These are phyloP conservation scores for Aurantiochytrium sp. DNA, from an alignment of 108 stramenopile species.

Conservation along the genomic window DNA sequence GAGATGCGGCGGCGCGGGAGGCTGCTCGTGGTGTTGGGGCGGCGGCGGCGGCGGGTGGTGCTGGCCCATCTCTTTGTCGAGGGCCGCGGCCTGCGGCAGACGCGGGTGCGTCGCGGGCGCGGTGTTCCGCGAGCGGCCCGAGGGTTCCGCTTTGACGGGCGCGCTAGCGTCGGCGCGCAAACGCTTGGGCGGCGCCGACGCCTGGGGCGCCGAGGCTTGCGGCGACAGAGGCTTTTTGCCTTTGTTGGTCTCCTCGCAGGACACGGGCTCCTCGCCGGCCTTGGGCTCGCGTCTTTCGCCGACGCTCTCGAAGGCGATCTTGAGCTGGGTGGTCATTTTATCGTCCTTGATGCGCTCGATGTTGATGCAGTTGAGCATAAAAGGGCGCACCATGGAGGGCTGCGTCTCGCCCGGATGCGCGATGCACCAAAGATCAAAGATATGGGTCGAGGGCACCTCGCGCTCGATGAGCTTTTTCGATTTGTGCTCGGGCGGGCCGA, in stretches of 20 bases:
- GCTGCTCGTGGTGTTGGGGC: too few species aligned
- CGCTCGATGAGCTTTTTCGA: not conserved
- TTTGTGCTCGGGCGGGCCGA: not conserved
- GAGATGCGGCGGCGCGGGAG: too few species aligned
- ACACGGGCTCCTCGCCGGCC: not conserved
- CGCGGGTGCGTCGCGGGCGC: too few species aligned
- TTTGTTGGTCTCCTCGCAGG: not conserved
- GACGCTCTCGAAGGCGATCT: not conserved
- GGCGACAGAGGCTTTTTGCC: not conserved
- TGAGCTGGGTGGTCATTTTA: not conserved
- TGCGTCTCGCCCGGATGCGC: not conserved
- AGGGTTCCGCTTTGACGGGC: too few species aligned
- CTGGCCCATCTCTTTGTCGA: too few species aligned
- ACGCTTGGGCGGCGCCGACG: too few species aligned
- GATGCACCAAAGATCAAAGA: not conserved
- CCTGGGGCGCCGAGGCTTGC: too few species aligned
- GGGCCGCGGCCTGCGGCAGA: too few species aligned
- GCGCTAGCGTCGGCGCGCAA: too few species aligned
- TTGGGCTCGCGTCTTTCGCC: not conserved
- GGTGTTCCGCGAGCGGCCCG: too few species aligned
- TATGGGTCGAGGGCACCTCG: not conserved
- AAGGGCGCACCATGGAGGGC: not conserved
- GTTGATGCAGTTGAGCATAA: not conserved
- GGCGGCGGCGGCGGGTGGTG: too few species aligned
- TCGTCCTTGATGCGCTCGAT: not conserved